phyloP scores from a whole-genome alignment of 2,329 filamentous ascomycete species.

The Leptodontidium sp. region DNA sequence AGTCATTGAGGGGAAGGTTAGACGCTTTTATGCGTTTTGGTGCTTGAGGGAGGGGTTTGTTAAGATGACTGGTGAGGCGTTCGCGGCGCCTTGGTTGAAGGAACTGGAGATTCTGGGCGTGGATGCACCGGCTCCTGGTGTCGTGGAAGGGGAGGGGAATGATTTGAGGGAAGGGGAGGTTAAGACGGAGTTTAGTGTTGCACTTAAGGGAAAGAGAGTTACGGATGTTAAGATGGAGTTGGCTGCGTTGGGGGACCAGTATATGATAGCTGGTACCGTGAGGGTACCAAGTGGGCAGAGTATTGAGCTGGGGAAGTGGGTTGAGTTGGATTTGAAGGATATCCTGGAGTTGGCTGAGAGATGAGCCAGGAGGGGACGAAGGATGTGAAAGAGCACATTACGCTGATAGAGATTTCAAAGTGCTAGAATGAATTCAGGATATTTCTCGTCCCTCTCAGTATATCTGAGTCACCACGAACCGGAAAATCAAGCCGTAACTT shows the following conservation, averaged over 20 bases:
- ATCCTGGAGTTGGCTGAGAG: constrained; percentile 38
- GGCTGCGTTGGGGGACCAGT: constrained; percentile 40
- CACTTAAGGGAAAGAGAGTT: constrained; percentile 39
- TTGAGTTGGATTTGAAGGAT: constrained; percentile 38
- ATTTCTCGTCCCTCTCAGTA: not conserved
- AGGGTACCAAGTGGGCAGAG: constrained; percentile 21
- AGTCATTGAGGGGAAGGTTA: constrained; percentile 67
- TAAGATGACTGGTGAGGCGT: constrained; percentile 82
- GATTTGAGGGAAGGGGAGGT: constrained; percentile 38
- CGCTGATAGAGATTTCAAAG: not conserved
- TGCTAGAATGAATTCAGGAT: not conserved
- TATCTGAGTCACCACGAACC: not conserved
- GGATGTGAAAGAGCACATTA: not conserved
- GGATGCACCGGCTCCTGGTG: constrained; percentile 31
- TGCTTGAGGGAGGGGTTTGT: constrained; percentile 82
- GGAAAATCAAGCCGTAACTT: not conserved
- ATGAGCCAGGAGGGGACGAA: not conserved
- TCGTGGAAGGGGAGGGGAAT: constrained; percentile 15
- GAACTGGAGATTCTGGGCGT: constrained; percentile 75
- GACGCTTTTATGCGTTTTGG: constrained; percentile 80
- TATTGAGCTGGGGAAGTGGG: constrained; percentile 31
- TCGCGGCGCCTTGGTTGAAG: constrained; percentile 75
- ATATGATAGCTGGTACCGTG: constrained; percentile 44
- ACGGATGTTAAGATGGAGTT: constrained; percentile 44
- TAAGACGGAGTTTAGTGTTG: constrained; percentile 35